Evolutionary conservation across 2,329 filamentous ascomycete species (phyloP).

Genomic region (Neophaeococcomyces aloes): DNA sequence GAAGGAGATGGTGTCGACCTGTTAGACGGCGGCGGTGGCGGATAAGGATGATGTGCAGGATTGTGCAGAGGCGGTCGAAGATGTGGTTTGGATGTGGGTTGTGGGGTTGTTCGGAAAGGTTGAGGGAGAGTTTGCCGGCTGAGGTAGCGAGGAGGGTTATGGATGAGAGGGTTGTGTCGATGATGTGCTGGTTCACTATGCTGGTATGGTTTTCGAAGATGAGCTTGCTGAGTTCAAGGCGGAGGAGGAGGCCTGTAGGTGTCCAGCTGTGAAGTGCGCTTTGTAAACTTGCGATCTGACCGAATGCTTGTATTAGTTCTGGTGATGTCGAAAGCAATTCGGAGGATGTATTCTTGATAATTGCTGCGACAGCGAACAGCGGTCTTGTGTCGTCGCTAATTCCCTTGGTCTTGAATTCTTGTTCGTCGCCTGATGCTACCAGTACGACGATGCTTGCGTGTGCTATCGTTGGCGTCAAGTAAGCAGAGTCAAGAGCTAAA

Average conservation of each 20-base stretch:
- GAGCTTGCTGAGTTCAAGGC: slow-evolving; percentile 30
- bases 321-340: not conserved
- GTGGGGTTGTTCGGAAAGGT: not conserved
- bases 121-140: slow-evolving; percentile 22
- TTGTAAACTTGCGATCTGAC: slow-evolving; percentile 30
- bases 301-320: slow-evolving; percentile 8
- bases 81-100: slow-evolving; percentile 28
- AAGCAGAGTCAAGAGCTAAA: too few relatives aligned
- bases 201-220: slow-evolving; percentile 32
- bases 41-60: slow-evolving; percentile 44
- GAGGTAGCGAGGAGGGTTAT: slow-evolving; percentile 30
- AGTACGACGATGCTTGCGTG: too few relatives aligned
- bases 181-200: slow-evolving; percentile 35
- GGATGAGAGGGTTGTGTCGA: slow-evolving; percentile 33
- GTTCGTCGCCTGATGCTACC: too few relatives aligned
- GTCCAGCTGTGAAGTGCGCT: not conserved
- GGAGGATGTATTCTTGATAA: not conserved
- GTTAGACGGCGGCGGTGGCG: slow-evolving; percentile 48
- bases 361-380: not conserved
- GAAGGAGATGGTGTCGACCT: slow-evolving; percentile 50
- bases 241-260: slow-evolving; percentile 19
- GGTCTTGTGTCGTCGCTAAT: too few relatives aligned
- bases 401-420: too few relatives aligned
- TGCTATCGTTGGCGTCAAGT: too few relatives aligned
- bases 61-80: slow-evolving; percentile 44